A percentile compares a stretch with the other conserved stretches of the same genome.
phyloP scores from a whole-genome alignment of 2,329 filamentous ascomycete species.

The Metarhizium sp. region DNA sequence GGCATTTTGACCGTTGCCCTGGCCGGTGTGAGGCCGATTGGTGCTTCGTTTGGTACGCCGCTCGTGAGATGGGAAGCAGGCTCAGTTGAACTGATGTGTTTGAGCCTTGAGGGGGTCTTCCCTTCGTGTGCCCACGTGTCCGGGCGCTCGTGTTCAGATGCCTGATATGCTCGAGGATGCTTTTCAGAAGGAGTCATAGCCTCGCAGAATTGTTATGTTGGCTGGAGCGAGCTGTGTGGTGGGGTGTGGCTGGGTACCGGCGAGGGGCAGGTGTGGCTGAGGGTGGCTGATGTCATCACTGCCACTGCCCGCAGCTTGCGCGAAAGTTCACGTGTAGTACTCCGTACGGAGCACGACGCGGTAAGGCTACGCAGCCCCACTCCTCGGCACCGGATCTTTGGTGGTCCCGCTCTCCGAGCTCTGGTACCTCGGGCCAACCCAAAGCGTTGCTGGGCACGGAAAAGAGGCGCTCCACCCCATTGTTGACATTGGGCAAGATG shows the following conservation, averaged over 20 bases:
- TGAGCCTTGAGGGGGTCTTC: not conserved
- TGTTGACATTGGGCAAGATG: slow-evolving; percentile 7
- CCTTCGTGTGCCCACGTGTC: not conserved
- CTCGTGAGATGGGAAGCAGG: not conserved
- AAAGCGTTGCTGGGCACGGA: slow-evolving; percentile 8
- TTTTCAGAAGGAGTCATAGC: slow-evolving; percentile 5
- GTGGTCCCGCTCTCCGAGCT: slow-evolving; percentile 3
- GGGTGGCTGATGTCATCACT: not conserved
- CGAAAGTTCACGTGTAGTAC: not conserved
- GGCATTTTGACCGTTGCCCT: slow-evolving; percentile 44
- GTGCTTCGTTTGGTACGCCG: not conserved
- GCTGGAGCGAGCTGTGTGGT: not conserved
- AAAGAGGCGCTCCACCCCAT: slow-evolving; percentile 5
- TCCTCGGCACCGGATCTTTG: slow-evolving; percentile 5
- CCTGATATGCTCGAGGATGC: not conserved
- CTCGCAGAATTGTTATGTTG: not conserved
- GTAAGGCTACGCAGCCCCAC: not conserved
- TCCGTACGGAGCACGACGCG: slow-evolving; percentile 2
- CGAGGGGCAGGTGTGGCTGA: slow-evolving; percentile 2
- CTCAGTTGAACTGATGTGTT: not conserved
- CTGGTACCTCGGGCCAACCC: slow-evolving; percentile 6
- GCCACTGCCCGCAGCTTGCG: not conserved
- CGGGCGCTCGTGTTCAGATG: not conserved
- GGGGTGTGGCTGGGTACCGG: not conserved
- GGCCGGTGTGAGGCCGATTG: not conserved